Evolutionary conservation across 2,329 filamentous ascomycete genomes (phyloP), one percentile per base, ranked within the genome.

Genomic region (Chrysoporthe cubensis): DNA sequence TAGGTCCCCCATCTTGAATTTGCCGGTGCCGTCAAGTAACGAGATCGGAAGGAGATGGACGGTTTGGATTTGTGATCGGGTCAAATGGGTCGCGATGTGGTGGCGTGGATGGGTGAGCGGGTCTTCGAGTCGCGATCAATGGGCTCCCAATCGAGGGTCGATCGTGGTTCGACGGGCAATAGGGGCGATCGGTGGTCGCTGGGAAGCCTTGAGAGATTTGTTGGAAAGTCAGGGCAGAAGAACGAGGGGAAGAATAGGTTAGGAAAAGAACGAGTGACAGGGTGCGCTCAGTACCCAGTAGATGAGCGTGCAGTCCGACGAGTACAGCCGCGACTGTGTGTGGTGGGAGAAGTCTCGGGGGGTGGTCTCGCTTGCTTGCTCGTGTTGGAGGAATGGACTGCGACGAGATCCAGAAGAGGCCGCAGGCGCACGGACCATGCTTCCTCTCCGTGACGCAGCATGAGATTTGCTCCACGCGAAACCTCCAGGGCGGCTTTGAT

Each of bases 1-100:
- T 48, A 74, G 64, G 62, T 79, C 79, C 59, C 76, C 76, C 80
- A 83, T 83, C 48, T 71, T 78, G 69, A 46, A 64, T 59, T 58
- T 44, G 21, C n/a, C 18, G 26, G 54, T 44, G 62, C 18, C 50
- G 46, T 61, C 40, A 21, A 57, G 3, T 64, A 34, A 57, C 58
- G 40, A 11, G 21, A 18, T 37, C 21, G 59, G 43, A 26, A 61
- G 21, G 26, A 32, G 34, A 43, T 54, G 66, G 37, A 56, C 37
- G 44, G 48, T 46, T 52, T 18, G 44, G 48, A 48, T 46, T 34
- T 46, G 52, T 13, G 16, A 62, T 64, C 34, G 43, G 40, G 43
- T 26, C 18, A 32, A 57, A 43, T n/a, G 56, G 44, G 26, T 43
- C 56, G 54, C 40, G 42, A 16, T 61, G 52, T 16, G 46, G 34